These are phyloP conservation scores for Candida piceae DNA, from an alignment of 805 yeast species.

Conservation along the genomic window DNA sequence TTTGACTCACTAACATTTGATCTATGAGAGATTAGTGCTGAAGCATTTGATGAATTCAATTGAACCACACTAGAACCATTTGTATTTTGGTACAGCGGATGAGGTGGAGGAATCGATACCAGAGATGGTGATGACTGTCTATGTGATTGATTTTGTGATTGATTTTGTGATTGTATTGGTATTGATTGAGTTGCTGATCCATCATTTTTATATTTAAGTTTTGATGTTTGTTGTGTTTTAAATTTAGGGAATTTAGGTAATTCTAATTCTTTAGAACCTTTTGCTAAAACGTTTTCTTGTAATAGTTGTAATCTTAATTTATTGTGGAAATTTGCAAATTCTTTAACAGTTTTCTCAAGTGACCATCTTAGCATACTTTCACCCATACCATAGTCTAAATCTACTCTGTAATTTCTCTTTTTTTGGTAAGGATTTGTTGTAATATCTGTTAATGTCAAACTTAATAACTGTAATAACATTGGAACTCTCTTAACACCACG, in stretches of 20 bases:
- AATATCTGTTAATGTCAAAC: constrained; percentile 54
- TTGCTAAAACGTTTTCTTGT: constrained; percentile 32
- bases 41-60: too few species aligned
- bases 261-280: constrained; percentile 22
- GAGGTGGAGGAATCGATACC: not conserved
- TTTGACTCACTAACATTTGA: too few species aligned
- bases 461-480: constrained; percentile 65
- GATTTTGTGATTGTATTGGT: too few species aligned
- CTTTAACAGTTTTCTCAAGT: constrained; percentile 65
- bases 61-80: too few species aligned
- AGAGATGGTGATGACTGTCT: too few species aligned
- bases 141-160: too few species aligned
- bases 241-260: constrained; percentile 36
- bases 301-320: constrained; percentile 52
- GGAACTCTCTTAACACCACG: constrained; percentile 78
- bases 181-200: too few species aligned
- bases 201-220: too few species aligned
- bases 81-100: too few species aligned
- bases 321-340: constrained; percentile 66
- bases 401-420: constrained; percentile 52
- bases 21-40: too few species aligned
- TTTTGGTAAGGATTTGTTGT: constrained; percentile 36
- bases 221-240: too few species aligned
- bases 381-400: constrained; percentile 88
- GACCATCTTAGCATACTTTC: constrained; percentile 75